Conservation (phyloP, 1,139 yeast species). For the Protomyces macrosporus region DNA sequence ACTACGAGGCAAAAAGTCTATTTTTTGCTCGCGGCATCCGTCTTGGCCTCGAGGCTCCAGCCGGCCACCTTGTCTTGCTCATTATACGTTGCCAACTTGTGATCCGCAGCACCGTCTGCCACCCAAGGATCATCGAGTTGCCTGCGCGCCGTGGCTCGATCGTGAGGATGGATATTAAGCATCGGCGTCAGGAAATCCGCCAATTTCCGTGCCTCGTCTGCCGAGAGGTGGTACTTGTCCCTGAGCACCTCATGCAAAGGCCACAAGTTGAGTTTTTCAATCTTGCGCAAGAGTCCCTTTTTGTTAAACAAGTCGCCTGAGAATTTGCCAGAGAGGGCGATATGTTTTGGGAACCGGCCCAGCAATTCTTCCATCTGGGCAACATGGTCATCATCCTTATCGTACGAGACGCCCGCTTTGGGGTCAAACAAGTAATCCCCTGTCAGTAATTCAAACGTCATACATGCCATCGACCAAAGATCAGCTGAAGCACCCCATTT, state of each 20-base stretch:
- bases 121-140: conserved; percentile 21
- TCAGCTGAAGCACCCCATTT: conserved; percentile 82
- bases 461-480: conserved; percentile 78
- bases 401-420: conserved; percentile 53
- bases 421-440: conserved; percentile 86
- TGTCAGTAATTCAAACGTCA: conserved; percentile 71
- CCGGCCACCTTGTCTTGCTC: not conserved
- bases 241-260: conserved; percentile 57
- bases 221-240: conserved; percentile 65
- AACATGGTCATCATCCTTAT: conserved; percentile 77
- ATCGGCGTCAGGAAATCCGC: conserved; percentile 65
- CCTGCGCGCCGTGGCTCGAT: conserved; percentile 58
- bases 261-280: conserved; percentile 66
- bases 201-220: conserved; percentile 52
- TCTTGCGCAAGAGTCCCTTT: conserved; percentile 52
- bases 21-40: not conserved
- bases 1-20: no score
- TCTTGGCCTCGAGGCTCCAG: not conserved
- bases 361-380: conserved; percentile 76
- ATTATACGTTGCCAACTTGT: not conserved
- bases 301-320: conserved; percentile 53
- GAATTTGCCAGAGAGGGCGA: conserved; percentile 52
- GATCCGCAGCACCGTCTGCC: not conserved
- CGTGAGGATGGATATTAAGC: conserved; percentile 63
- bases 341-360: conserved; percentile 54